Conservation (phyloP, 2,329 filamentous ascomycete species). For the Sporothrix curviconia region DNA sequence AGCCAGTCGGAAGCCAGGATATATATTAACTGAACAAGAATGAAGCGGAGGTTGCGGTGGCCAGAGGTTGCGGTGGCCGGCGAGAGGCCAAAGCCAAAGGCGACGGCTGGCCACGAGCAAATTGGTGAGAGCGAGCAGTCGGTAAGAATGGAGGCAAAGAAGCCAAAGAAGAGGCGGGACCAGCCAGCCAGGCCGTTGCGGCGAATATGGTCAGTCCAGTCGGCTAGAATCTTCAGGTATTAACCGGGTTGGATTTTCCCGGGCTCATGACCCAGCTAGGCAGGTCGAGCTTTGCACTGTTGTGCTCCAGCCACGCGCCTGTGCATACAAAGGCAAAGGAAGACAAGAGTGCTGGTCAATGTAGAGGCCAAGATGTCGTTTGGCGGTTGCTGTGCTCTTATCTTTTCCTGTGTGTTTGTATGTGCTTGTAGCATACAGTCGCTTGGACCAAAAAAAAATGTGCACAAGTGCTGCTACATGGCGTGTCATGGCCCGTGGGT, state of each 20-base stretch:
- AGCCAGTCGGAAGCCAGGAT: constrained; percentile 10
- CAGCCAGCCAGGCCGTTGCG: background rate
- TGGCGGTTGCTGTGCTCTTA: background rate
- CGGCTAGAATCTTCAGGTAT: constrained; percentile 13
- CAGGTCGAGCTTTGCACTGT: constrained; percentile 9
- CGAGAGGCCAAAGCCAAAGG: background rate
- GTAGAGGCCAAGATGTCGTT: too few species aligned
- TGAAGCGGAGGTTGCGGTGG: background rate
- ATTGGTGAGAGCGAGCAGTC: background rate
- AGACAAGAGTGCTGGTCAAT: too few species aligned
- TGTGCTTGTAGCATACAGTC: too few species aligned
- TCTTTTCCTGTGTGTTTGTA: background rate
- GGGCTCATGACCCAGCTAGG: constrained; percentile 15
- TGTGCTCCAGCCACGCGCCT: background rate
- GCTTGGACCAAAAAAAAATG: too few species aligned
- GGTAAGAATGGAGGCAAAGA: background rate
- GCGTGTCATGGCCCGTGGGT: too few species aligned
- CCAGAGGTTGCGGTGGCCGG: background rate
- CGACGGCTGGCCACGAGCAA: background rate
- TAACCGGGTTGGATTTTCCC: constrained; percentile 16
- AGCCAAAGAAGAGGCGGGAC: background rate
- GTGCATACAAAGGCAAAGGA: background rate
- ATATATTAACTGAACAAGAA: constrained; percentile 5
- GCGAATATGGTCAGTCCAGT: constrained; percentile 2
- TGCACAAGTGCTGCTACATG: too few species aligned